These are phyloP conservation scores for Aquanectria penicillioides DNA, from an alignment of 2,329 filamentous ascomycete species.

Conservation along the genomic window DNA sequence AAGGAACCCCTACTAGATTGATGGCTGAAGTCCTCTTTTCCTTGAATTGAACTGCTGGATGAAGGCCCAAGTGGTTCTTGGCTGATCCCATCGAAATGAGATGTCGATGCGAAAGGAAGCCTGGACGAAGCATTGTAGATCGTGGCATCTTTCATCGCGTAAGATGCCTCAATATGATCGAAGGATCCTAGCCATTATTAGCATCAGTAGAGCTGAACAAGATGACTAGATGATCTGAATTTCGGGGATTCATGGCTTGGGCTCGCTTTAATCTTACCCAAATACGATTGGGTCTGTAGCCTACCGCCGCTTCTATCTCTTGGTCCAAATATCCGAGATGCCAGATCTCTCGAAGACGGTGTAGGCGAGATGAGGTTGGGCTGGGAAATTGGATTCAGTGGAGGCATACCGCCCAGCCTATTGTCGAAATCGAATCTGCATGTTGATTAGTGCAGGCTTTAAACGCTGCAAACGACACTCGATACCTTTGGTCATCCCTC, in stretches of 20 bases:
- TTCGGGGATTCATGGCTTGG: no score
- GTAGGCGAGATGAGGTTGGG: constrained; percentile 52
- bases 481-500: constrained; percentile 41
- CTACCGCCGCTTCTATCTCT: constrained; percentile 38
- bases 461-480: background rate
- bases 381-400: constrained; percentile 50
- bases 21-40: constrained; percentile 42
- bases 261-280: constrained; percentile 21
- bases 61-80: constrained; percentile 43
- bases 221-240: no score
- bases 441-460: constrained; percentile 13
- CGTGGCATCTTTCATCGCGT: constrained; percentile 43
- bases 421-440: constrained; percentile 46
- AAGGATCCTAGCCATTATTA: constrained; percentile 38
- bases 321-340: constrained; percentile 35
- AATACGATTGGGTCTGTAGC: constrained; percentile 30
- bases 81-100: constrained; percentile 35
- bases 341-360: constrained; percentile 42
- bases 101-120: constrained; percentile 38
- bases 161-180: constrained; percentile 41
- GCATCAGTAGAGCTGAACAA: background rate
- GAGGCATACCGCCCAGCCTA: constrained; percentile 47
- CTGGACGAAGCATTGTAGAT: constrained; percentile 45
- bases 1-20: constrained; percentile 31
- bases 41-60: constrained; percentile 34